Evolutionary conservation across 805 yeast species (phyloP).

Genomic region (Tetrapisispora arboricola): DNA sequence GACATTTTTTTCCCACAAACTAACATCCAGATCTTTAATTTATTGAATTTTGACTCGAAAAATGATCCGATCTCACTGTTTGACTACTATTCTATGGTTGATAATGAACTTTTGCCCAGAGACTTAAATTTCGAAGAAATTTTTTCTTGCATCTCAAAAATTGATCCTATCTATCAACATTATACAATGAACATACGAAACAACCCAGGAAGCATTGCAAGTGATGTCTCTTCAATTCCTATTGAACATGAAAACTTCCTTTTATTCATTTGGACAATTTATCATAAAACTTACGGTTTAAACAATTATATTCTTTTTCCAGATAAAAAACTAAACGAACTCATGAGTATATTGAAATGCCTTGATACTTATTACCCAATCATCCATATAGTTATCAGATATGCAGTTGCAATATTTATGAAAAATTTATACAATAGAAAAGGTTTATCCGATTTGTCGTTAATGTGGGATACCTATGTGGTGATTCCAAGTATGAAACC

Average conservation of each 20-base stretch:
- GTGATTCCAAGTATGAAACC: conserved; percentile 8
- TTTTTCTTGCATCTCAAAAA: background rate
- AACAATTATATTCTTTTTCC: conserved; percentile 6
- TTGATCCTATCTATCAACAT: conserved; percentile 1
- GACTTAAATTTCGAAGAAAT: background rate
- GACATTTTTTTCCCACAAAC: conserved; percentile 2
- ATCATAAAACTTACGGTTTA: background rate
- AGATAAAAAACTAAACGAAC: background rate
- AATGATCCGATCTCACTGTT: background rate
- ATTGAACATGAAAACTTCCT: conserved; percentile 4
- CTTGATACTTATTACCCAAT: conserved; percentile 1
- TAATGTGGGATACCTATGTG: conserved; percentile 8
- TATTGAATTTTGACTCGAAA: conserved; percentile 3
- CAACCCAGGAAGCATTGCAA: background rate
- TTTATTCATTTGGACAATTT: conserved; percentile 5
- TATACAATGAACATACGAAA: background rate
- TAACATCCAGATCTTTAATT: background rate
- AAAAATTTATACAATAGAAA: conserved; percentile 4
- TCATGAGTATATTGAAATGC: conserved; percentile 2
- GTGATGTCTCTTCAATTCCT: background rate
- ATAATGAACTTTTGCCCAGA: background rate
- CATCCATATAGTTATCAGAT: conserved; percentile 3
- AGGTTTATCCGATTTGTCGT: background rate
- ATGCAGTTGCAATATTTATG: conserved; percentile 6
- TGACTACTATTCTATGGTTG: background rate